phyloP scores from a whole-genome alignment of 192 early-diverging fungal genomes.

The Umbelopsis sp. region DNA sequence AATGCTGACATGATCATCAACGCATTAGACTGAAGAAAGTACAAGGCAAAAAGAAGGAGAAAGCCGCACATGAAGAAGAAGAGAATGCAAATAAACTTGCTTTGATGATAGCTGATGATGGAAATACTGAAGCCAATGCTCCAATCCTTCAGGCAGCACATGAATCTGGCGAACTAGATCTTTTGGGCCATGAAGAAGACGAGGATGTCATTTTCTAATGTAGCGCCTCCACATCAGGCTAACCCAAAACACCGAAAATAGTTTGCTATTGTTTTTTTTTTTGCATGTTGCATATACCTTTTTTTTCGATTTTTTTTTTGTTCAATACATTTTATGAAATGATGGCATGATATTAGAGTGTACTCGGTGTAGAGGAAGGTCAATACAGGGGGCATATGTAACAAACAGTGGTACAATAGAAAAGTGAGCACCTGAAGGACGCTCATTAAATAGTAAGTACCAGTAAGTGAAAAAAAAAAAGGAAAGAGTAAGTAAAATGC shows the following conservation, averaged over 20 bases:
- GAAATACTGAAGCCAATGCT: constrained; percentile 1
- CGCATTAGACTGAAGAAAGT: constrained; percentile 88
- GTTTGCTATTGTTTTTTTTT: not conserved
- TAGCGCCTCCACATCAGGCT: not conserved
- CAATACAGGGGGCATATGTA: not conserved
- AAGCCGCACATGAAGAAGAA: constrained; percentile 59
- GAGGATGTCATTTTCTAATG: constrained; percentile 37
- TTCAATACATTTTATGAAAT: constrained; percentile 9
- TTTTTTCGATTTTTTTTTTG: not conserved
- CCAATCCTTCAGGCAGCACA: constrained; percentile 28
- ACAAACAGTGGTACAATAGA: not conserved
- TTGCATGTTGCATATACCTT: not conserved
- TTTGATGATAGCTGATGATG: constrained; percentile 7
- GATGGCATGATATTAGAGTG: not conserved
- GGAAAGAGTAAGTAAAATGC: too few relatives aligned
- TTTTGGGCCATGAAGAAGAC: constrained; percentile 34
- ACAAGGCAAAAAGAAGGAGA: constrained; percentile 96
- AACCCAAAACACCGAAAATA: not conserved
- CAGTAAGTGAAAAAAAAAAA: too few relatives aligned
- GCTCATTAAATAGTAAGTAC: too few relatives aligned
- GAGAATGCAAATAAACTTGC: constrained; percentile 21
- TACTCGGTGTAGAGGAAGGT: not conserved
- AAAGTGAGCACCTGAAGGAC: not conserved
- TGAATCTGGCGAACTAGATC: constrained; percentile 35
- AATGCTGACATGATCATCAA: not conserved